A percentile compares a stretch with the other conserved stretches of the same genome.
These are phyloP conservation scores for Cladobotryum mycophilum DNA, from an alignment of 2,329 filamentous ascomycete species.

Conservation along the genomic window DNA sequence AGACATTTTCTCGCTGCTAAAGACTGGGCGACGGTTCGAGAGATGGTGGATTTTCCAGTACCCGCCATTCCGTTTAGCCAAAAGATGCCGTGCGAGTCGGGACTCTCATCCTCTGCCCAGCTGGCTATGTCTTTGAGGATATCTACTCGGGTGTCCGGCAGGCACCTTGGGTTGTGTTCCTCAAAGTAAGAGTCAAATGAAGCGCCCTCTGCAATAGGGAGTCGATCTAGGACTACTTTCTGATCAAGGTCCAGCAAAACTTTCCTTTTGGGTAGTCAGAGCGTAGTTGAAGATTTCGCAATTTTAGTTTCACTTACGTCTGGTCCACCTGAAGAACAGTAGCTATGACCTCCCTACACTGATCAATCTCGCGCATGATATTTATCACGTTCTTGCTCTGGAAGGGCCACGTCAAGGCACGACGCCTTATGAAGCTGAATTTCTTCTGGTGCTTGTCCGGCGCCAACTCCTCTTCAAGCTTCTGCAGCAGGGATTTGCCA, in stretches of 20 bases:
- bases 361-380: constrained; percentile 21
- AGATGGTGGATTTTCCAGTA: constrained; percentile 35
- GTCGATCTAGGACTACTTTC: no score
- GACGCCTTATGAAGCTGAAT: constrained; percentile 17
- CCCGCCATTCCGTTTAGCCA: constrained; percentile 35
- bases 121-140: constrained; percentile 2
- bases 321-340: no score
- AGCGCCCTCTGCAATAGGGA: no score
- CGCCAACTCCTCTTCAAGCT: neutral
- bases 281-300: no score
- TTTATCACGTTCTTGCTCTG: constrained; percentile 27
- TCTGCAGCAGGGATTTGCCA: neutral
- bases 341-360: neutral
- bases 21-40: constrained; percentile 26
- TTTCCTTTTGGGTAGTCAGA: no score
- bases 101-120: constrained; percentile 15
- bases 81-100: constrained; percentile 21
- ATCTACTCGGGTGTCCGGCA: no score
- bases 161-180: no score
- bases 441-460: constrained; percentile 16
- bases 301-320: no score
- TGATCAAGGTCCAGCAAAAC: no score
- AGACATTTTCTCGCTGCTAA: constrained; percentile 15
- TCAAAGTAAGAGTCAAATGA: no score
- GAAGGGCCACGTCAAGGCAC: constrained; percentile 32